Evolutionary conservation across 495 filamentous ascomycete species (phyloP).

Genomic region (Collariella sp.): DNA sequence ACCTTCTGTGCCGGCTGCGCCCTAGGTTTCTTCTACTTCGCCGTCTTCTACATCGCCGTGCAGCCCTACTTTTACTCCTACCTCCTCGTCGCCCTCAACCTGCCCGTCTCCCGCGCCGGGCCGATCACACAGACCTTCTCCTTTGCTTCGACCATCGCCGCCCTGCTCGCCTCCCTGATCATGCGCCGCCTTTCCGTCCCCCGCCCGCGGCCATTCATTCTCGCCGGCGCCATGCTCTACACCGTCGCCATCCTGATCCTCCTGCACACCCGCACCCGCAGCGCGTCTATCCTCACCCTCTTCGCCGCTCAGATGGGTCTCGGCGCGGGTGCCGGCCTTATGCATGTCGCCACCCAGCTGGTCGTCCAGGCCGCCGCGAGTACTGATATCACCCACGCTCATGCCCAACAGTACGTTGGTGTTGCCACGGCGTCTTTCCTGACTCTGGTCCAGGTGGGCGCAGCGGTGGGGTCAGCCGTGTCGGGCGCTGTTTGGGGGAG

Average conservation of each 20-base stretch:
- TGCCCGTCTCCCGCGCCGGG: conserved; percentile 42
- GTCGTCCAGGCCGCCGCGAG: conserved; percentile 44
- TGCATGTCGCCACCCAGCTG: conserved; percentile 53
- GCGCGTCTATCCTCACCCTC: conserved; percentile 45
- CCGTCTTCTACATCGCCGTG: conserved; percentile 57
- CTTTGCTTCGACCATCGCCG: conserved; percentile 46
- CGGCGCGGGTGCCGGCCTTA: conserved; percentile 50
- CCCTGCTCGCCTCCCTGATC: conserved; percentile 44
- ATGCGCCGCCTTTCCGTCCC: conserved; percentile 41
- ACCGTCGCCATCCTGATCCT: conserved; percentile 55
- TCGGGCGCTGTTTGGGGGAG: conserved; percentile 56
- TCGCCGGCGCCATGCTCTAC: conserved; percentile 48
- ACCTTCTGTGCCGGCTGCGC: conserved; percentile 55
- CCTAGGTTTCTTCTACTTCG: conserved; percentile 46
- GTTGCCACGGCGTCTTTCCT: conserved; percentile 50
- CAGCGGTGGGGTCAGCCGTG: conserved; percentile 51
- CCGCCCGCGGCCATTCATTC: conserved; percentile 26
- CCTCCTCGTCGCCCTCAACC: conserved; percentile 55
- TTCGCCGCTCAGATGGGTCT: conserved; percentile 64
- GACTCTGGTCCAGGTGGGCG: conserved; percentile 52
- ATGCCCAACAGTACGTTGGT: conserved; percentile 45
- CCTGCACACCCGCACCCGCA: conserved; percentile 54
- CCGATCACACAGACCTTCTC: conserved; percentile 46
- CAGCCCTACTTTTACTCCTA: conserved; percentile 53
- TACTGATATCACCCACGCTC: background rate